Base-by-base conservation (phyloP, 2,329 filamentous ascomycete species). In the Pseudofabraea citricarpa region DNA sequence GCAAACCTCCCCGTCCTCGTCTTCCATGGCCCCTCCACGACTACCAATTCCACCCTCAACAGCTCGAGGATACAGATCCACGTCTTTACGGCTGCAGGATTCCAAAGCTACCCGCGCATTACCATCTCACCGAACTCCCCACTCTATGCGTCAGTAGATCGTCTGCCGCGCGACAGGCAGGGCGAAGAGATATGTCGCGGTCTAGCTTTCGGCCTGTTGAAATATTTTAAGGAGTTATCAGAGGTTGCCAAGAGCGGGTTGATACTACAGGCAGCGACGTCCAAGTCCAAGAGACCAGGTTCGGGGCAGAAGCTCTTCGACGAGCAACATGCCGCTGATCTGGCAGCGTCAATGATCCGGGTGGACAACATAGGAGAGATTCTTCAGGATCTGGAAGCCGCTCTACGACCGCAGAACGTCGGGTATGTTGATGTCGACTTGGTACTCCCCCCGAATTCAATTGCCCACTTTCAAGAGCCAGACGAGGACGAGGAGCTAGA, bases 11-110 rank as follows among this genome's bases (percentile, higher is more conserved):
- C 90, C 40, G 74, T 97, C 56, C 75, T 97, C 55, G 77, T 96
- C 64, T 96, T 97, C 74, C 88, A 96, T 65, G 91, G 91, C 12
- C 81, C 90, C 13, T 91, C 91, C 36, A 90, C 90, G 22, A 94
- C 89, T 33, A 83, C 87, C 58, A 94, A 95, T 67, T 86, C 85
- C 53, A 88, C 82, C 38, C 81, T 83, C 59, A 94, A 89, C 67
- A 91, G 86, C 68, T 96, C 91, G 50, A 86, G 93, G 65, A 90
- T 97, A 55, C 91, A 97, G 70, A 79, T 93, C 52, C 93, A 97
- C 66, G 79, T 98, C 66, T 88, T 94, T 69, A 87, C 87, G 48
- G 82, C 89, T 2, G 90, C 89, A 52, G 93, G 93, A 53, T 85
- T 94, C 56, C 85, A 88, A 60, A 91, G 86, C 55, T 98, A 91